A percentile compares a stretch with the other conserved stretches of the same genome.
Conservation (phyloP, 78 protist species). For the Chrysochromulina parva region DNA sequence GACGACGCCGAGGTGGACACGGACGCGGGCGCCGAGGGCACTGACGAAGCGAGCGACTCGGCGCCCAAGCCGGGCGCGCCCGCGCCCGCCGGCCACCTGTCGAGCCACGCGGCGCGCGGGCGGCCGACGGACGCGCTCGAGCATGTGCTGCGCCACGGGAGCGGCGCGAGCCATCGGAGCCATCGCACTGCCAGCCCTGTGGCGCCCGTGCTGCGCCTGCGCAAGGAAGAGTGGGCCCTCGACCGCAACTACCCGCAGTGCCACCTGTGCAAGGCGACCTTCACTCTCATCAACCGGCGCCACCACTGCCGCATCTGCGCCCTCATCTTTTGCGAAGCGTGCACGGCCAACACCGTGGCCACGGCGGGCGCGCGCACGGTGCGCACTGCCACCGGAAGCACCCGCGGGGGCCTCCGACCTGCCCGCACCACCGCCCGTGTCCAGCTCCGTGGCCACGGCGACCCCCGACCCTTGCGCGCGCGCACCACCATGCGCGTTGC, state of each 20-base stretch:
- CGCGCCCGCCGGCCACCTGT: too few species aligned
- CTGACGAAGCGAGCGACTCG: too few species aligned
- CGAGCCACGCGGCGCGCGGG: too few species aligned
- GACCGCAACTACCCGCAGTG: constrained; percentile 25
- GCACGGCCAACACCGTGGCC: neutral
- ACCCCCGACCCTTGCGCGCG: too few species aligned
- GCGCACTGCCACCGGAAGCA: too few species aligned
- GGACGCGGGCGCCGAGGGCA: neutral
- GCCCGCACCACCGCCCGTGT: too few species aligned
- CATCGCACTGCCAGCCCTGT: neutral
- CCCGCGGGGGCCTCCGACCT: too few species aligned
- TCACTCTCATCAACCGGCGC: constrained; percentile 15
- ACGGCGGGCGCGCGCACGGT: too few species aligned
- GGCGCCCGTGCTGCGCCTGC: neutral
- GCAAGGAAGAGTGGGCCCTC: neutral
- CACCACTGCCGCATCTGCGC: constrained; percentile 56
- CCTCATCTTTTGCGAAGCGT: constrained; percentile 32
- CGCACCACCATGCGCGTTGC: too few species aligned
- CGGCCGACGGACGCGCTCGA: too few species aligned
- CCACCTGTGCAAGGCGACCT: constrained; percentile 21
- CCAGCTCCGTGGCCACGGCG: too few species aligned
- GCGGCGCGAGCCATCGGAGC: neutral
- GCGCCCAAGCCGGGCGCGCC: too few species aligned
- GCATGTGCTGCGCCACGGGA: neutral
- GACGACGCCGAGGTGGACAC: neutral